phyloP scores from a whole-genome alignment of 495 filamentous ascomycete genomes.

The Penicillium angulare region DNA sequence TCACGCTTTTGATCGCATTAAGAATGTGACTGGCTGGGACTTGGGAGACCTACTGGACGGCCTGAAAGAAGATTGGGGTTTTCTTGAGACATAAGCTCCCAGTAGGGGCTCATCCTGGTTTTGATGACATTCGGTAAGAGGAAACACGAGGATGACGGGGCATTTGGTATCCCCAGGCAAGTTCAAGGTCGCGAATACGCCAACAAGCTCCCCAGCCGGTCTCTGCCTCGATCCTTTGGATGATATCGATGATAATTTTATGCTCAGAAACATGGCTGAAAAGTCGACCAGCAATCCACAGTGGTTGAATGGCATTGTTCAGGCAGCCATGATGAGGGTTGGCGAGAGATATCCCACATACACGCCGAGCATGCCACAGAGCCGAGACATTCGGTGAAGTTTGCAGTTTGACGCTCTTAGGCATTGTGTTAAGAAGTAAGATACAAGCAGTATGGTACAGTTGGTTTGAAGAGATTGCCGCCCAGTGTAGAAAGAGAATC shows the following conservation, averaged over 20 bases:
- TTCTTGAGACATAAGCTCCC: constrained; percentile 17
- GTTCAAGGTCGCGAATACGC: constrained; percentile 45
- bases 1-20: constrained; percentile 26
- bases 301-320: constrained; percentile 49
- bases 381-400: constrained; percentile 23
- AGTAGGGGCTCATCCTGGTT: constrained; percentile 1
- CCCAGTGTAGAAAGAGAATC: constrained; percentile 45
- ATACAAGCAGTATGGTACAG: constrained; percentile 49
- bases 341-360: constrained; percentile 47
- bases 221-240: constrained; percentile 40
- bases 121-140: constrained; percentile 3
- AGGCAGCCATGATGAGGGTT: constrained; percentile 48
- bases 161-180: constrained; percentile 43
- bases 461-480: constrained; percentile 50
- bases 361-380: constrained; percentile 48
- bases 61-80: constrained; percentile 28
- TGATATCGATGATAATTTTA: constrained; percentile 37
- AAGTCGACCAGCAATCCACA: constrained; percentile 47
- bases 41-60: constrained; percentile 14
- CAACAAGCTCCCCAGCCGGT: constrained; percentile 49
- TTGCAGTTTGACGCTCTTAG: constrained; percentile 30
- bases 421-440: constrained; percentile 39
- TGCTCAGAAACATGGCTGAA: constrained; percentile 48
- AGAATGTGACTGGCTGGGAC: constrained; percentile 33
- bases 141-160: constrained; percentile 7